Conservation (phyloP, 257 asterid genomes). For the Solanum pinnatisectum region DNA sequence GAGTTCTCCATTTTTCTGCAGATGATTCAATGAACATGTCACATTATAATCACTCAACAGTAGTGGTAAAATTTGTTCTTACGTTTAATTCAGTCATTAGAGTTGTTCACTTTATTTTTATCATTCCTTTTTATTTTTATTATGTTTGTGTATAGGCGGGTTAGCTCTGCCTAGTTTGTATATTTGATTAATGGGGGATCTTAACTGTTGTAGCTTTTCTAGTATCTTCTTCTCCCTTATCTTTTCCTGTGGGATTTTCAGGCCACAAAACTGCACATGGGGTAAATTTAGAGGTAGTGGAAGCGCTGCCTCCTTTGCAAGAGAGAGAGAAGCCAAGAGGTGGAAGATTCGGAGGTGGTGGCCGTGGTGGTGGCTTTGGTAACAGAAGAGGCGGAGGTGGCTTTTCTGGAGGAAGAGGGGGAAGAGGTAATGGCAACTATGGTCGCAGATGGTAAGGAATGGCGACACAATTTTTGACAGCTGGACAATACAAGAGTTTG, state of each 20-base stretch:
- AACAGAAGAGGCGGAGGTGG: conserved; percentile 26
- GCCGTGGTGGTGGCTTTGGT: conserved; percentile 47
- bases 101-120: background rate
- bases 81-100: background rate
- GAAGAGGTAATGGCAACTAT: conserved; percentile 24
- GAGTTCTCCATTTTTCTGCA: background rate
- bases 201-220: background rate
- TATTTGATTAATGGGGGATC: background rate
- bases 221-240: background rate
- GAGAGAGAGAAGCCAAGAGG: conserved; percentile 47
- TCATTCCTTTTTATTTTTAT: background rate
- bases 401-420: conserved; percentile 17
- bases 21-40: background rate
- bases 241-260: conserved; percentile 10
- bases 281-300: conserved; percentile 54
- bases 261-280: conserved; percentile 60
- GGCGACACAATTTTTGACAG: background rate
- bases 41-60: background rate
- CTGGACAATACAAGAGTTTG: background rate
- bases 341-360: conserved; percentile 45
- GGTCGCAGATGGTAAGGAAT: conserved; percentile 45
- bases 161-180: background rate
- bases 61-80: background rate
- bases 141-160: background rate
- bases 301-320: conserved; percentile 55